These are phyloP conservation scores for Aspergillus diversus DNA, from an alignment of 495 filamentous ascomycete species.

Conservation along the genomic window DNA sequence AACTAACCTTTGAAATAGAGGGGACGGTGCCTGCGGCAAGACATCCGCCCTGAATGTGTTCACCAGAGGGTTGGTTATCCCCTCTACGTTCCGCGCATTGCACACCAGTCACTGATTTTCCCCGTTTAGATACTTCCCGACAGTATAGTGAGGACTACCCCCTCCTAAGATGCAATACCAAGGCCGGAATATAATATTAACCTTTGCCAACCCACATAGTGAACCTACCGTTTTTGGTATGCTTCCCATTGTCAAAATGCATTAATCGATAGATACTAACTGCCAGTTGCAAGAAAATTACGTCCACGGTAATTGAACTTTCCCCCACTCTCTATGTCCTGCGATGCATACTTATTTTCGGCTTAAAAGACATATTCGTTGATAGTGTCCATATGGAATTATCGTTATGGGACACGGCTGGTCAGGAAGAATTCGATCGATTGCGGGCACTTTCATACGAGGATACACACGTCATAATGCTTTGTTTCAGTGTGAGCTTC, in stretches of 20 bases:
- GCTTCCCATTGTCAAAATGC: conserved; percentile 24
- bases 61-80: conserved; percentile 79
- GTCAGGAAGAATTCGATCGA: conserved; percentile 98
- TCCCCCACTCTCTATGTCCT: neutral
- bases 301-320: conserved; percentile 76
- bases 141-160: conserved; percentile 74
- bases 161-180: neutral
- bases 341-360: conserved; percentile 17
- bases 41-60: conserved; percentile 98
- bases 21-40: conserved; percentile 97
- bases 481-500: conserved; percentile 80
- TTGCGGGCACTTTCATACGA: conserved; percentile 95
- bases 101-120: conserved; percentile 27
- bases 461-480: conserved; percentile 97
- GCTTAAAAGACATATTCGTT: conserved; percentile 84
- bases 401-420: conserved; percentile 97
- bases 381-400: conserved; percentile 95
- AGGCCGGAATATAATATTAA: conserved; percentile 32
- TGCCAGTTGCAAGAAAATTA: conserved; percentile 74
- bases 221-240: conserved; percentile 94
- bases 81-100: conserved; percentile 17
- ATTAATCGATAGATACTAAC: conserved; percentile 33
- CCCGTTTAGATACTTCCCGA: conserved; percentile 82
- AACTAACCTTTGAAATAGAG: conserved; percentile 54
- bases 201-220: conserved; percentile 38